Evolutionary conservation across 768 basidiomycete genomes (phyloP), one percentile per base, ranked within the genome.

Genomic region (Russula sp.): DNA sequence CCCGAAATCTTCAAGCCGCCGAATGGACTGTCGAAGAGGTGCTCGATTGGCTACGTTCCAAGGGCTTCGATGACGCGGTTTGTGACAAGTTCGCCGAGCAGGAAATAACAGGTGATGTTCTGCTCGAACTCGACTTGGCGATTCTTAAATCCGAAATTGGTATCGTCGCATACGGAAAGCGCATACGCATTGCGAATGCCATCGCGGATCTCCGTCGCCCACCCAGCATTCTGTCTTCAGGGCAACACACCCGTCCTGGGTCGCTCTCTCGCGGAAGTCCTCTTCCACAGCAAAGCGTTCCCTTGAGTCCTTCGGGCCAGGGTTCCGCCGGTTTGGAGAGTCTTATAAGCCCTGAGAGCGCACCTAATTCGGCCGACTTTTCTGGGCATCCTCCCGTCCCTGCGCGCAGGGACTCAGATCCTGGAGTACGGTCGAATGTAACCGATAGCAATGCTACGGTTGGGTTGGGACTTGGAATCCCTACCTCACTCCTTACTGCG

Each of bases 81-180:
- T 88, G 89, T 69, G 83, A 85, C 61, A 95, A 91, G 73, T 98
- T 99, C 72, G 85, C 81, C 48, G 96, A 98, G 77, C 94, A 99
- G 85, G 97, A 99, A 78, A 98, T 99, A 59, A 92, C 94, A 0
- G 97, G 97, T 22, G 97, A 99, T 70, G 92, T 98, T 36, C 84
- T 99, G 8, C 85, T 98, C 61, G 96, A 97, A 71, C 88, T 98
- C 64, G 94, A 98, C 67, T 84, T 88, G 60, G 89, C 88, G 71
- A 81, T 97, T 18, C 87, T 99, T 70, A 98, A 98, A 77, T 80
- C 78, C 11, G 95, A 98, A 77, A 88, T 99, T 59, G 97, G 94
- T 26, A 93, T 99, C 68, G 79, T 82, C 71, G 94, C 94, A 4
- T 97, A 96, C 69, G 97, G 97, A 14, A 97, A 97, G 73, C 91